Conservation (phyloP, 306 rosid species). For the Pueraria montana region DNA sequence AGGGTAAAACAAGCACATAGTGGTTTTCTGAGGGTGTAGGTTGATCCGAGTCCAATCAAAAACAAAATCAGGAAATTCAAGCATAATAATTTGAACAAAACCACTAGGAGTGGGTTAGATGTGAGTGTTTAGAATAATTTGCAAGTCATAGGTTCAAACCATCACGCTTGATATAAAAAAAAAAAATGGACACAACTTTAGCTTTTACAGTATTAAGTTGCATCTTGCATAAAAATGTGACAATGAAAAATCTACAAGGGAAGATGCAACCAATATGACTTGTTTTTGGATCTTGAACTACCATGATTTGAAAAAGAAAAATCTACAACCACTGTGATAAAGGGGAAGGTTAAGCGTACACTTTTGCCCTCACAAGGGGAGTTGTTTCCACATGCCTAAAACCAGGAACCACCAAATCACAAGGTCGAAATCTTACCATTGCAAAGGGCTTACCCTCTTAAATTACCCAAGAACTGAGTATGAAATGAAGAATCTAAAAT, state of each 20-base stretch:
- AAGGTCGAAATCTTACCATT: constrained; percentile 2
- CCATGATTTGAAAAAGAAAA: constrained; percentile 18
- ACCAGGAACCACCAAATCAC: constrained; percentile 15
- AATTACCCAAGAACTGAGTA: constrained; percentile 27
- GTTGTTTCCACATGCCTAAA: constrained; percentile 19
- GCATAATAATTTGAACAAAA: neutral
- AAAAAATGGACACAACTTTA: neutral
- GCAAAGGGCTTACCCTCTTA: neutral
- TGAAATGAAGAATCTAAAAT: neutral
- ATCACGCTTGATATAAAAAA: neutral
- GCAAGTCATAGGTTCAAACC: constrained; percentile 3
- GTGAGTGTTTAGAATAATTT: neutral
- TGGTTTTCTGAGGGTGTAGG: constrained; percentile 14
- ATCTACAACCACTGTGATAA: neutral
- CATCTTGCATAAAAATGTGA: neutral
- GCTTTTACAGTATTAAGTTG: neutral
- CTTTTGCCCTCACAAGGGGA: neutral
- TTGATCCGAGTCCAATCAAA: constrained; percentile 32
- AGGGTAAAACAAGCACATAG: constrained; percentile 41
- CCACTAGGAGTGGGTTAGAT: neutral
- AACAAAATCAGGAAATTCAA: constrained; percentile 15
- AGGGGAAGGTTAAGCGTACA: neutral
- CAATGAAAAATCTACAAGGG: constrained; percentile 2
- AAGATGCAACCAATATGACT: neutral
- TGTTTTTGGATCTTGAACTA: constrained; percentile 27